phyloP scores from a whole-genome alignment of 805 yeast species.

The Dipodascopsis tothii region DNA sequence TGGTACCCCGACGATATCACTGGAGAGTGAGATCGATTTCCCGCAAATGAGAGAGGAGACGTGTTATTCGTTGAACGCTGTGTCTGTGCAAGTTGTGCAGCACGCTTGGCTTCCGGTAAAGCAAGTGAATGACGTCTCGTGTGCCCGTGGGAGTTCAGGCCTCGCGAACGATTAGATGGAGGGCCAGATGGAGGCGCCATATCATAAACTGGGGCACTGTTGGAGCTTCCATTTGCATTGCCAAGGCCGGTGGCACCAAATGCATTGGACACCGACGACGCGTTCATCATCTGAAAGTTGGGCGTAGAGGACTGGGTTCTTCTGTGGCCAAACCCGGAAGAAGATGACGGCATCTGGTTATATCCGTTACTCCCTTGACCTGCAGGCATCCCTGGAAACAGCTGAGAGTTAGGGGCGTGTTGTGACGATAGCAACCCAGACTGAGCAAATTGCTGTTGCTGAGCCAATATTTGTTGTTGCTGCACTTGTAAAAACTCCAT shows the following conservation, averaged over 20 bases:
- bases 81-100: constrained; percentile 87
- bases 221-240: too few species aligned
- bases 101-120: constrained; percentile 83
- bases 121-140: constrained; percentile 87
- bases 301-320: constrained; percentile 32
- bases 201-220: too few species aligned
- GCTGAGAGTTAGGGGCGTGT: constrained; percentile 4
- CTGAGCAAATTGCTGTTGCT: constrained; percentile 45
- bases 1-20: constrained; percentile 40
- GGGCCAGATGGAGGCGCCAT: too few species aligned
- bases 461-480: constrained; percentile 75
- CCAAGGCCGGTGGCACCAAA: not conserved
- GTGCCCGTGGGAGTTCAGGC: constrained; percentile 49
- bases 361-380: not conserved
- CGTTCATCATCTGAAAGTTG: constrained; percentile 12
- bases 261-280: not conserved
- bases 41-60: constrained; percentile 1
- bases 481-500: constrained; percentile 86
- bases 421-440: constrained; percentile 26
- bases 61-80: constrained; percentile 37
- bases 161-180: not conserved
- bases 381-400: not conserved
- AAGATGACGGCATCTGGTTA: not conserved
- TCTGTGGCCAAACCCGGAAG: constrained; percentile 26
- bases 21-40: constrained; percentile 24